A percentile compares a stretch with the other conserved stretches of the same genome.
Evolutionary conservation across 768 basidiomycete genomes (phyloP).

Genomic region (Podaxis carcinomalis): DNA sequence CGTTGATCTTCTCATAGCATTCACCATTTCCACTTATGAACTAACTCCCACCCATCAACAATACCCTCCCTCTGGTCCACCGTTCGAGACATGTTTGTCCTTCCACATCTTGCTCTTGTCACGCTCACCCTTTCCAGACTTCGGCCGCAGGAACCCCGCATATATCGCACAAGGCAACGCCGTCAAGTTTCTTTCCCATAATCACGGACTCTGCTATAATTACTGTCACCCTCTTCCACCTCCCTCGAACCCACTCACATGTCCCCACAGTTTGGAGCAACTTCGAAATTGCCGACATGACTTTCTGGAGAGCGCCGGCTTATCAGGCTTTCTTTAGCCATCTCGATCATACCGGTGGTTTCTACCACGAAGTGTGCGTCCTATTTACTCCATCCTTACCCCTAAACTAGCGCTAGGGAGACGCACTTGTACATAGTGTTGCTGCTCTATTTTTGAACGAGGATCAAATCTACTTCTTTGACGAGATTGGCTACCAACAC

Average conservation of each 20-base stretch:
- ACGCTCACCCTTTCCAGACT: conserved; percentile 39
- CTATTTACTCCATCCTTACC: conserved; percentile 21
- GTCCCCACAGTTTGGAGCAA: conserved; percentile 49
- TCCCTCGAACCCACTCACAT: background rate
- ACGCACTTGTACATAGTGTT: conserved; percentile 84
- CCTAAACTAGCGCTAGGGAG: conserved; percentile 66
- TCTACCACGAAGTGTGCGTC: conserved; percentile 61
- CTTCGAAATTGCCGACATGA: conserved; percentile 72
- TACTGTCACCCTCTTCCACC: conserved; percentile 33
- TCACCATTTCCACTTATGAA: conserved; percentile 75
- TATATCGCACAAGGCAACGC: conserved; percentile 56
- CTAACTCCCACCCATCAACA: conserved; percentile 76
- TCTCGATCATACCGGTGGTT: conserved; percentile 59
- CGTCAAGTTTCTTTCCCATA: conserved; percentile 61
- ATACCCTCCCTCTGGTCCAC: conserved; percentile 75
- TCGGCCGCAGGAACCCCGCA: conserved; percentile 51
- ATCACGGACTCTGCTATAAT: conserved; percentile 70
- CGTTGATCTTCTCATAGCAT: conserved; percentile 34
- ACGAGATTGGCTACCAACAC: conserved; percentile 81
- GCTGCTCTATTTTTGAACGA: conserved; percentile 68
- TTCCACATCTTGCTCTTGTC: background rate
- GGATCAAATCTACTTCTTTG: conserved; percentile 77
- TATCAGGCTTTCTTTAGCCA: conserved; percentile 65
- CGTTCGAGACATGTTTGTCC: conserved; percentile 49
- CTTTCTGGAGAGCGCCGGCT: conserved; percentile 61